These are phyloP conservation scores for Hypholoma sublateritium DNA, from an alignment of 768 basidiomycete species.

Conservation along the genomic window DNA sequence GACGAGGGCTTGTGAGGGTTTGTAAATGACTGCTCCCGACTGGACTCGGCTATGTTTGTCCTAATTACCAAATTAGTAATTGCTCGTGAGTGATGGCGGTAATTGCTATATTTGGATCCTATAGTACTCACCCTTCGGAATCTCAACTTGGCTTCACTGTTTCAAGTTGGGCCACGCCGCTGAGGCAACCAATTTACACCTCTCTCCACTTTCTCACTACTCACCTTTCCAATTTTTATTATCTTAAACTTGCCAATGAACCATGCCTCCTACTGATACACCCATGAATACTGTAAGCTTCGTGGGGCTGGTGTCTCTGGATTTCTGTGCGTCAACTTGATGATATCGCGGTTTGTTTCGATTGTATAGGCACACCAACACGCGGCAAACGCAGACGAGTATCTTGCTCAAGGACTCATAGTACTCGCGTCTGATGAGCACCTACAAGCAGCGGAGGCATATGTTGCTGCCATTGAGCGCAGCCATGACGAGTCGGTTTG, in stretches of 20 bases:
- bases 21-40: no score
- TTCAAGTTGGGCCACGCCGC: no score
- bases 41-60: no score
- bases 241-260: no score
- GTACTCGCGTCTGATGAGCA: slow-evolving; percentile 76
- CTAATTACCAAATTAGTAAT: not conserved
- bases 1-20: no score
- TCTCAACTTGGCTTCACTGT: no score
- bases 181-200: not conserved
- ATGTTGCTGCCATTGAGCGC: slow-evolving; percentile 69
- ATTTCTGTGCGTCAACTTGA: not conserved
- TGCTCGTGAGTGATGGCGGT: not conserved
- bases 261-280: slow-evolving; percentile 40
- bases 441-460: slow-evolving; percentile 73
- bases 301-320: not conserved
- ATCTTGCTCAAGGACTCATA: slow-evolving; percentile 61
- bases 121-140: no score
- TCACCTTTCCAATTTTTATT: not conserved
- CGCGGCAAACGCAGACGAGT: slow-evolving; percentile 79
- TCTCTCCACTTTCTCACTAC: not conserved
- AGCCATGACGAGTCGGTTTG: slow-evolving; percentile 72
- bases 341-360: not conserved
- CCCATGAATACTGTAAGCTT: slow-evolving; percentile 51
- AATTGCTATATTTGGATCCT: no score
- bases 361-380: slow-evolving; percentile 72